A percentile compares a stretch with the other conserved stretches of the same genome.
Conservation (phyloP, 2,329 filamentous ascomycete genomes). For the Xylogone sp. region DNA sequence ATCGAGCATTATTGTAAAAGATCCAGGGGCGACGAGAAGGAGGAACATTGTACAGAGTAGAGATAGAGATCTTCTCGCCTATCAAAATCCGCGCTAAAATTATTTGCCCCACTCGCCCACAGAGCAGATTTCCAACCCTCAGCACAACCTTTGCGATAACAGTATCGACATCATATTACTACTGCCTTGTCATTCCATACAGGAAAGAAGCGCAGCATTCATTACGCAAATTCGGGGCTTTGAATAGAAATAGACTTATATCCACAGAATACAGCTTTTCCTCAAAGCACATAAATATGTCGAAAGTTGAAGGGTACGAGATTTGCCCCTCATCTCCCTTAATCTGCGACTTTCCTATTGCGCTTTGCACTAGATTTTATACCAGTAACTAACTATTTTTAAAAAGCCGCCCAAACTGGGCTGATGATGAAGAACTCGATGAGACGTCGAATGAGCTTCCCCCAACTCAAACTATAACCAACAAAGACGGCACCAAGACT, state of each 20-base stretch:
- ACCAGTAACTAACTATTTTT: conserved; percentile 13
- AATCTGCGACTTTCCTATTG: conserved; percentile 1
- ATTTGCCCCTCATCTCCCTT: conserved; percentile 3
- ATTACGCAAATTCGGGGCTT: neutral
- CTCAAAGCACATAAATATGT: conserved; percentile 30
- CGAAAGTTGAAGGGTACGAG: conserved; percentile 41
- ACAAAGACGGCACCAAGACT: conserved; percentile 98
- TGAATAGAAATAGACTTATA: neutral
- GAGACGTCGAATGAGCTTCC: conserved; percentile 69
- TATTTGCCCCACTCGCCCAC: conserved; percentile 6
- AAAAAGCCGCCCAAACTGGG: conserved; percentile 68
- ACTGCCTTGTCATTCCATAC: neutral
- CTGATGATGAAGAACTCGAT: conserved; percentile 84
- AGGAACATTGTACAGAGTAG: too few species aligned
- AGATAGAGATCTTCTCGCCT: neutral
- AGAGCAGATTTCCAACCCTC: conserved; percentile 6
- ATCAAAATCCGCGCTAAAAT: conserved; percentile 1
- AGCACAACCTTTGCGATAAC: conserved; percentile 1
- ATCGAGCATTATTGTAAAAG: too few species aligned
- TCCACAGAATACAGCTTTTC: neutral
- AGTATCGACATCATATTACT: neutral
- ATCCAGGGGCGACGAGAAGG: too few species aligned
- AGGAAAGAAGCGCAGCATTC: neutral
- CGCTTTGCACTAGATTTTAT: neutral
- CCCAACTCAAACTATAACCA: conserved; percentile 81